Conservation (phyloP, 352 stramenopile species). For the Aphanomyces astaci region DNA sequence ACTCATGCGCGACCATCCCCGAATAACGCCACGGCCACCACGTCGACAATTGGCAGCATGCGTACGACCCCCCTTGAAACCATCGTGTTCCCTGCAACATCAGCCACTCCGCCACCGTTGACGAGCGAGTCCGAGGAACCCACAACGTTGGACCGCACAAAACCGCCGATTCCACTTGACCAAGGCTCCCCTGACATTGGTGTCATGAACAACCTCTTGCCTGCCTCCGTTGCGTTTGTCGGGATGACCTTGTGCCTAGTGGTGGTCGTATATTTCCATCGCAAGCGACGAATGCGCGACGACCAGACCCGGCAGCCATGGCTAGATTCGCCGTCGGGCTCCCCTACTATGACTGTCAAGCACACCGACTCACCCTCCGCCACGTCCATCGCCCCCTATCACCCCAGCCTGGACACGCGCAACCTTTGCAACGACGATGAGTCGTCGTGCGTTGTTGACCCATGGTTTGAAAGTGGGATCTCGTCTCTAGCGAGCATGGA, state of each 20-base stretch:
- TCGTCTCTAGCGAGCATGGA: not conserved
- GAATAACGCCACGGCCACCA: not conserved
- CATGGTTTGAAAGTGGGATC: not conserved
- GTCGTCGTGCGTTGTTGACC: not conserved
- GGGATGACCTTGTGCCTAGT: not conserved
- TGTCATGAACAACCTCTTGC: not conserved
- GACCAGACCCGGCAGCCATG: not conserved
- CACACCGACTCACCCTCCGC: not conserved
- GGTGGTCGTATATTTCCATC: not conserved
- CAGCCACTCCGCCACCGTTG: not conserved
- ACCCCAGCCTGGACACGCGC: not conserved
- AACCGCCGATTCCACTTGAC: not conserved
- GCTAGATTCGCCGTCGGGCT: not conserved
- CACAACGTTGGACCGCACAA: not conserved
- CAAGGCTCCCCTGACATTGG: no score
- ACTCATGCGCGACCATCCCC: not conserved
- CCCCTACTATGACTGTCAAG: not conserved
- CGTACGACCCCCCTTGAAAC: no score
- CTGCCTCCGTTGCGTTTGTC: not conserved
- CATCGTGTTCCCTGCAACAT: no score
- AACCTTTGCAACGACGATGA: not conserved
- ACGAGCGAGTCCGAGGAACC: not conserved
- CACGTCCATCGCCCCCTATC: not conserved
- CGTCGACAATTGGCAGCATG: no score
- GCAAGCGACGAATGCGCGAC: not conserved